Evolutionary conservation across 208 protist species (phyloP).

Genomic region (Wallacemonas sp.): DNA sequence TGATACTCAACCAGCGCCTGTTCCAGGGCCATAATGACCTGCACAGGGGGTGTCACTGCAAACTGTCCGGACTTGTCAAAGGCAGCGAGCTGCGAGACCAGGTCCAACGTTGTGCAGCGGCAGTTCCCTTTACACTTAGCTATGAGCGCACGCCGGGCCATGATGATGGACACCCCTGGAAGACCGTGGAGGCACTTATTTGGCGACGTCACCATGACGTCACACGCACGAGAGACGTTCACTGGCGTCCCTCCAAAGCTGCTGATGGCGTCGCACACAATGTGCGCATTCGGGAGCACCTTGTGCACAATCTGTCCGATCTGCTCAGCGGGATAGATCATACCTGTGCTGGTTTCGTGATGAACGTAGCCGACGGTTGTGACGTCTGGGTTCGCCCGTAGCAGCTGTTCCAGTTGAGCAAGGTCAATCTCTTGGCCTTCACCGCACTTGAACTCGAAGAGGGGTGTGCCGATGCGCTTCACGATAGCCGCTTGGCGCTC

Average conservation of each 20-base stretch:
- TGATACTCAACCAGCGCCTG: slow-evolving; percentile 76
- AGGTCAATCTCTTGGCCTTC: slow-evolving; percentile 70
- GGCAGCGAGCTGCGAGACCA: slow-evolving; percentile 52
- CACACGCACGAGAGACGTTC: slow-evolving; percentile 51
- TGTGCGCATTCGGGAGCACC: slow-evolving; percentile 45
- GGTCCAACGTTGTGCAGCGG: slow-evolving; percentile 64
- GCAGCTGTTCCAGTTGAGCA: slow-evolving; percentile 29
- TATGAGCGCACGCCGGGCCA: slow-evolving; percentile 46
- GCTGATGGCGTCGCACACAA: slow-evolving; percentile 85
- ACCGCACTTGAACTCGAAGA: slow-evolving; percentile 45
- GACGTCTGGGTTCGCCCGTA: slow-evolving; percentile 53
- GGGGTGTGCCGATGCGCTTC: slow-evolving; percentile 48
- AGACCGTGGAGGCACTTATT: slow-evolving; percentile 92
- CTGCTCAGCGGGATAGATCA: slow-evolving; percentile 80
- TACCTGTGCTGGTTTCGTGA: slow-evolving; percentile 88
- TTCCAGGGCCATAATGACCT: slow-evolving; percentile 78
- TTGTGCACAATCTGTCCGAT: slow-evolving; percentile 54
- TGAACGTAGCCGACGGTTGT: slow-evolving; percentile 82
- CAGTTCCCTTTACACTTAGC: slow-evolving; percentile 48
- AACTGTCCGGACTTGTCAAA: slow-evolving; percentile 79
- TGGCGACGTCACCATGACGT: slow-evolving; percentile 69
- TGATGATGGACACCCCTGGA: slow-evolving; percentile 75
- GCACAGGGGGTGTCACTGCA: slow-evolving; percentile 77
- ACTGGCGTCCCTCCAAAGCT: slow-evolving; percentile 79
- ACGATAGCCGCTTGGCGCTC: slow-evolving; percentile 70